Evolutionary conservation across 768 basidiomycete genomes (phyloP).

Genomic region (Dendrothele bispora): DNA sequence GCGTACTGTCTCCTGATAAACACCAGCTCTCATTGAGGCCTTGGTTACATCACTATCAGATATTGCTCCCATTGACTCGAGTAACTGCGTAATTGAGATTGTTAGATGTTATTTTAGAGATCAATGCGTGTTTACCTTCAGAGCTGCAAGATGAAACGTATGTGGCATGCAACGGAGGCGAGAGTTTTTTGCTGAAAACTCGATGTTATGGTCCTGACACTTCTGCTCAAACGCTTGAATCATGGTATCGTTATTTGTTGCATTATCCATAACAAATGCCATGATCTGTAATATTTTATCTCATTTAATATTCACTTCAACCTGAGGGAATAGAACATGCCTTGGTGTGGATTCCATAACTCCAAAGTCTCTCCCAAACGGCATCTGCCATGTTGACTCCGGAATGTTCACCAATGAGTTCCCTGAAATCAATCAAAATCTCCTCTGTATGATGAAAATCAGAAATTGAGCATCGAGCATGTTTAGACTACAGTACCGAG

Average conservation of each 20-base stretch:
- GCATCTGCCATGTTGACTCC: conserved; percentile 34
- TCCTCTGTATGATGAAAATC: conserved; percentile 25
- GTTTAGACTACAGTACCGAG: conserved; percentile 2
- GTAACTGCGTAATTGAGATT: no score
- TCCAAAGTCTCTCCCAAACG: conserved; percentile 27
- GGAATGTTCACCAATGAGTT: conserved; percentile 32
- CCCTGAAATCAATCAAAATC: conserved; percentile 33
- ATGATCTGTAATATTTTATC: conserved; percentile 21
- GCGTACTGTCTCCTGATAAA: no score
- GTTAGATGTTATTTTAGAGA: background rate
- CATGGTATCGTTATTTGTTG: conserved; percentile 36
- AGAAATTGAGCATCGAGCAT: background rate
- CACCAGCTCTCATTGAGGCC: no score
- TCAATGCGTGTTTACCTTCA: conserved; percentile 19
- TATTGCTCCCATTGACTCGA: no score
- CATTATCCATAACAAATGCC: conserved; percentile 35
- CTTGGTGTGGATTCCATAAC: no score
- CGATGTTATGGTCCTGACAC: conserved; percentile 15
- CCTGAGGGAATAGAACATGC: no score
- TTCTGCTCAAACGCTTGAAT: conserved; percentile 17
- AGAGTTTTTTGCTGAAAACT: conserved; percentile 21
- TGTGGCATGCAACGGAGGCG: conserved; percentile 38
- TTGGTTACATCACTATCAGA: no score
- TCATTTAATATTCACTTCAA: conserved; percentile 11
- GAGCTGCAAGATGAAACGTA: conserved; percentile 36